Percentiles rank a stretch among this genome's conserved stretches.
phyloP scores from a whole-genome alignment of 2,329 filamentous ascomycete genomes.

The Mariannaea elegans region DNA sequence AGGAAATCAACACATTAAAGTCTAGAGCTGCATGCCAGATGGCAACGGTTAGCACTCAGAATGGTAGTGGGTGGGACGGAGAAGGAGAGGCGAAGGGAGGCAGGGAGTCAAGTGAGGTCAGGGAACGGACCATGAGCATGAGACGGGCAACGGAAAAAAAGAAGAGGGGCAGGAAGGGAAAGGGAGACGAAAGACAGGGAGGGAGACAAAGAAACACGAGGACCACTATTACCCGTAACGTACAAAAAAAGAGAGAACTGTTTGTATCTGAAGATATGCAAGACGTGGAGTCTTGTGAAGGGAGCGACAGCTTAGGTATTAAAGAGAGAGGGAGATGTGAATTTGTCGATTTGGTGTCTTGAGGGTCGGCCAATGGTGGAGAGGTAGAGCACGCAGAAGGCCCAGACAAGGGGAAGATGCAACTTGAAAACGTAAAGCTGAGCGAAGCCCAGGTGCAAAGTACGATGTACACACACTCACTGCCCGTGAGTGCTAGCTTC shows the following conservation, averaged over 20 bases:
- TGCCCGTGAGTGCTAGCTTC: no score
- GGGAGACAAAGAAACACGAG: background rate
- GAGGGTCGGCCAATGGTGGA: conserved; percentile 17
- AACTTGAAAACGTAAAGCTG: conserved; percentile 4
- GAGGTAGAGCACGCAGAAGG: conserved; percentile 21
- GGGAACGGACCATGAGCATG: conserved; percentile 30
- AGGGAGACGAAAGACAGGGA: conserved; percentile 21
- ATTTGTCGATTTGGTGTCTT: conserved; percentile 5
- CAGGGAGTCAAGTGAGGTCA: conserved; percentile 36
- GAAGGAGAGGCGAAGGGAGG: conserved; percentile 22
- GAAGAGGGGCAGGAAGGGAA: conserved; percentile 35
- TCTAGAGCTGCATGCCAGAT: conserved; percentile 36
- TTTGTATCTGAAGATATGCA: background rate
- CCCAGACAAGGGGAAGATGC: conserved; percentile 1
- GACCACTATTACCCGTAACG: conserved; percentile 7
- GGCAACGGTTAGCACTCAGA: conserved; percentile 32
- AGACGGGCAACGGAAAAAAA: conserved; percentile 31
- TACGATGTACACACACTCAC: no score
- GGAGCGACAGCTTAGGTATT: background rate
- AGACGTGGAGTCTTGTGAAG: conserved; percentile 6
- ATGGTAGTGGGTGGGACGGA: conserved; percentile 8
- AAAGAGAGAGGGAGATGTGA: background rate
- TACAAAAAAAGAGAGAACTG: conserved; percentile 2
- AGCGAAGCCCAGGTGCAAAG: background rate
- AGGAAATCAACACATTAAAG: conserved; percentile 39